These are phyloP conservation scores for Cercospora sp. DNA, from an alignment of 2,329 filamentous ascomycete genomes.

Conservation along the genomic window DNA sequence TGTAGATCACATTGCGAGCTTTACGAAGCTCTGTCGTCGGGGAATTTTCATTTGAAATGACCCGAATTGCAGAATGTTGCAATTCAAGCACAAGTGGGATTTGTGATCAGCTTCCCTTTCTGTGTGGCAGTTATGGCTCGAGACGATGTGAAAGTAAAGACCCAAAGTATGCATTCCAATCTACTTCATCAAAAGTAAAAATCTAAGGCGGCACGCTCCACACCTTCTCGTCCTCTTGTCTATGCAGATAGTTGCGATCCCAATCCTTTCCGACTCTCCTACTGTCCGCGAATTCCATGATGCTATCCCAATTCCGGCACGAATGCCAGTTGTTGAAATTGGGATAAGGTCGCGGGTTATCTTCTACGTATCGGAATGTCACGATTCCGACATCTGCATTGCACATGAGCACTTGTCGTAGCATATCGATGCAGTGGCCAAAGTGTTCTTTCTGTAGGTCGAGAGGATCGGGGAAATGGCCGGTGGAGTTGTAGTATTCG, in stretches of 20 bases:
- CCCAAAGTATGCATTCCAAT: neutral
- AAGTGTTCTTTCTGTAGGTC: neutral
- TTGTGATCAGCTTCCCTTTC: neutral
- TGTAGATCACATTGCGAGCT: neutral
- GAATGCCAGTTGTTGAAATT: neutral
- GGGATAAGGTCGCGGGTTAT: neutral
- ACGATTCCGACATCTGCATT: neutral
- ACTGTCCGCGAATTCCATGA: neutral
- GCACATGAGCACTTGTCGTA: neutral
- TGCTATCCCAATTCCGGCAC: neutral
- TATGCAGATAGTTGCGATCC: neutral
- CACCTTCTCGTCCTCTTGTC: neutral
- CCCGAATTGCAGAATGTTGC: neutral
- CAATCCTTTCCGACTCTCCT: neutral
- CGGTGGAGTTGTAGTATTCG: neutral
- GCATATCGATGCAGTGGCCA: neutral
- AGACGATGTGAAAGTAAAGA: neutral
- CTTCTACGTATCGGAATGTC: neutral
- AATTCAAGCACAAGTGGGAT: neutral
- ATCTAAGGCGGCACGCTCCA: neutral
- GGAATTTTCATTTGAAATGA: neutral
- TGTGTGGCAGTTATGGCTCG: no score
- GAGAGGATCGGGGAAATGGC: neutral
- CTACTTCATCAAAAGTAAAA: neutral
- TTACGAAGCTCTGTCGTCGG: neutral